These are phyloP conservation scores for Penicillium chermesinum DNA, from an alignment of 495 filamentous ascomycete species.

Conservation along the genomic window DNA sequence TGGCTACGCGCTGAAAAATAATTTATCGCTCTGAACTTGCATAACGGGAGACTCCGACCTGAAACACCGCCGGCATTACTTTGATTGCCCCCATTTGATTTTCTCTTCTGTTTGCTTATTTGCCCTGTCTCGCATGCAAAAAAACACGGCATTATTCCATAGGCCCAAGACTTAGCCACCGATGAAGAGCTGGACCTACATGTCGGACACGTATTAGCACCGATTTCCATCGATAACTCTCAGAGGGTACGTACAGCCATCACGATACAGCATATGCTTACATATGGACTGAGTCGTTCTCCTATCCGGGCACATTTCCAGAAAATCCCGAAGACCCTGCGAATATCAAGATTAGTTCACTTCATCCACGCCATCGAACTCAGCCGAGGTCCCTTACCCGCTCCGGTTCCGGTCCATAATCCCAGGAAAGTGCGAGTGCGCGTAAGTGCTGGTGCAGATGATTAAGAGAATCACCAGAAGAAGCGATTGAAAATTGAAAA, in stretches of 20 bases:
- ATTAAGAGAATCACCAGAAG: conserved; percentile 89
- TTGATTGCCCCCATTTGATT: background rate
- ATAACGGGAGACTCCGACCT: background rate
- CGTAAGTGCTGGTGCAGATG: conserved; percentile 92
- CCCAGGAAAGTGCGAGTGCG: conserved; percentile 82
- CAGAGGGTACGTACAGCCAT: conserved; percentile 73
- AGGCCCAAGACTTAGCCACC: conserved; percentile 25
- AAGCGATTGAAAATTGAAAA: conserved; percentile 97
- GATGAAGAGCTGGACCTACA: conserved; percentile 42
- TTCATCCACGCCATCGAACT: background rate
- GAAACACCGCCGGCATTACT: conserved; percentile 2
- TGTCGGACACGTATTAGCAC: background rate
- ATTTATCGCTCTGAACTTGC: conserved; percentile 6
- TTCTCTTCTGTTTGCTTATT: background rate
- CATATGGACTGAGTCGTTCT: conserved; percentile 90
- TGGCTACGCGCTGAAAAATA: conserved; percentile 11
- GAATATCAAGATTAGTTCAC: conserved; percentile 5
- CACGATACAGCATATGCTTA: conserved; percentile 86
- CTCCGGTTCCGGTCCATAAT: conserved; percentile 92
- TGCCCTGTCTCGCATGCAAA: background rate
- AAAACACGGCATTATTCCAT: background rate
- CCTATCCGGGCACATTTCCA: conserved; percentile 96
- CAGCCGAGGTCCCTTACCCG: conserved; percentile 51
- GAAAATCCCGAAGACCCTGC: conserved; percentile 79
- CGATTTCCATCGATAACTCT: background rate